These are phyloP conservation scores for Dendrobium huoshanense DNA, from an alignment of 106 monocot species.

Conservation along the genomic window DNA sequence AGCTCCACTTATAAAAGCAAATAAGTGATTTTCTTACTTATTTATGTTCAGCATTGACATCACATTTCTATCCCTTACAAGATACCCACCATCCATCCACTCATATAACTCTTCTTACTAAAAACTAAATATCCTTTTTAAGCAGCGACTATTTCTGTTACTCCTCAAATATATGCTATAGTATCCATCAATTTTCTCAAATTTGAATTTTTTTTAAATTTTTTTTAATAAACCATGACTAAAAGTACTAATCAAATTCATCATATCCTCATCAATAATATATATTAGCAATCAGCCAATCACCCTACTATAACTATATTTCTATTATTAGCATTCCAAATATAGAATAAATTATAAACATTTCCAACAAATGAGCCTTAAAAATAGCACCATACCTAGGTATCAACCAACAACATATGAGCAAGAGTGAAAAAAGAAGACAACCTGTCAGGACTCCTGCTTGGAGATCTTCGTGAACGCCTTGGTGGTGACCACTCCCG, in stretches of 20 bases:
- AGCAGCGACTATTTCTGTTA: no score
- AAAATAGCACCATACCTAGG: background rate
- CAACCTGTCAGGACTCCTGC: constrained; percentile 18
- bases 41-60: background rate
- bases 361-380: background rate
- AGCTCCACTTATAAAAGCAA: background rate
- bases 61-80: background rate
- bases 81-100: background rate
- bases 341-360: background rate
- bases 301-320: background rate
- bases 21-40: background rate
- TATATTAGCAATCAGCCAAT: background rate
- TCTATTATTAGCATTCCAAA: background rate
- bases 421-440: background rate
- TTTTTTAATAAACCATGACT: background rate
- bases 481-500: constrained; percentile 24
- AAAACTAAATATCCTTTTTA: background rate
- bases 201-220: no score
- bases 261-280: background rate
- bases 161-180: no score
- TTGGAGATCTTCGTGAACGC: constrained; percentile 20
- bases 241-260: background rate
- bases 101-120: background rate
- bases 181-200: no score
- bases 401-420: background rate